A percentile compares a stretch with the other conserved stretches of the same genome.
These are phyloP conservation scores for Cladophialophora exuberans DNA, from an alignment of 2,329 filamentous ascomycete genomes.

Conservation along the genomic window DNA sequence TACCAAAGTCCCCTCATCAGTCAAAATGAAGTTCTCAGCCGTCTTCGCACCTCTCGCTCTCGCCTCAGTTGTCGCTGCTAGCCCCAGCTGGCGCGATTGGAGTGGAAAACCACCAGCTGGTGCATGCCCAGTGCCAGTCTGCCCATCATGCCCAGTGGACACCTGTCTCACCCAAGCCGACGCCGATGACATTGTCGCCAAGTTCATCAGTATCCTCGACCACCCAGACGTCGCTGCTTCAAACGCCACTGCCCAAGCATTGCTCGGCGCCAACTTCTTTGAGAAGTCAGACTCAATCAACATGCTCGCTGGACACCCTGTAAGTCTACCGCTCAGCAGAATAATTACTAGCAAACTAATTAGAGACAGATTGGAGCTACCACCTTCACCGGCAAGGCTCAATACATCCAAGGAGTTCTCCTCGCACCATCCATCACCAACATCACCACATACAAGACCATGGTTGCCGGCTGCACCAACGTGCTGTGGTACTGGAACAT, in stretches of 20 bases:
- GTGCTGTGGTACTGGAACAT: conserved; percentile 26
- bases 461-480: conserved; percentile 18
- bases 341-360: conserved; percentile 1
- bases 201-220: conserved; percentile 27
- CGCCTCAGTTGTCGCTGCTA: conserved; percentile 9
- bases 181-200: conserved; percentile 24
- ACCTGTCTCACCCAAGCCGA: conserved; percentile 21
- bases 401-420: conserved; percentile 25
- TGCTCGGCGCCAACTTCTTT: conserved; percentile 24
- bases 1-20: not conserved
- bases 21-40: conserved; percentile 23
- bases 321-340: conserved; percentile 5
- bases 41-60: conserved; percentile 16
- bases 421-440: conserved; percentile 21
- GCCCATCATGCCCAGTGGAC: not conserved
- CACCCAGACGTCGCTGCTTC: conserved; percentile 20
- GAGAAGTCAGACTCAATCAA: conserved; percentile 32
- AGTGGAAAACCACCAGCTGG: not conserved
- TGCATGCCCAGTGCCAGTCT: no score
- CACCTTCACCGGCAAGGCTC: conserved; percentile 17
- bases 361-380: conserved; percentile 8
- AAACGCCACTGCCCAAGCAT: conserved; percentile 25
- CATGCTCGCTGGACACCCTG: conserved; percentile 24
- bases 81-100: conserved; percentile 20
- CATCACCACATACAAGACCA: conserved; percentile 17